Conservation (phyloP, 1,284 basidiomycete genomes). For the Rugosomyces carneus region DNA sequence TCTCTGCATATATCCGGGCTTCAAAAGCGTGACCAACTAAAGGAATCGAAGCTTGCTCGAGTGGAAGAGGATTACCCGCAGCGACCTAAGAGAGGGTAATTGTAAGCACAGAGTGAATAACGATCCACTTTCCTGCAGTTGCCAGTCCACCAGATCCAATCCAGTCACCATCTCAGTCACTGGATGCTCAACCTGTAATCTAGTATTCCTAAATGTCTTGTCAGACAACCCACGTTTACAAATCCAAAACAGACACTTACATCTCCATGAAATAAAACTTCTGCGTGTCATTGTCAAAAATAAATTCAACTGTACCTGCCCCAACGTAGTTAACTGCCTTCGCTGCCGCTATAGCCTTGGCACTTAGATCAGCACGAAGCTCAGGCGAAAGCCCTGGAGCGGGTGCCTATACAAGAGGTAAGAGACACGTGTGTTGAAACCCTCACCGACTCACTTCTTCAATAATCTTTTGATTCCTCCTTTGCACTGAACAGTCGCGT, state of each 20-base stretch:
- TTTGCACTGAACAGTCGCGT: constrained; percentile 90
- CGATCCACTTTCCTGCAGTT: constrained; percentile 58
- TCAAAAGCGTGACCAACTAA: constrained; percentile 92
- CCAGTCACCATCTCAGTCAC: constrained; percentile 95
- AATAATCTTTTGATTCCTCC: constrained; percentile 93
- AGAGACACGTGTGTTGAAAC: neutral
- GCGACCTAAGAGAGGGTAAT: constrained; percentile 51
- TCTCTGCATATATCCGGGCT: constrained; percentile 95
- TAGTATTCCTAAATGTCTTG: constrained; percentile 66
- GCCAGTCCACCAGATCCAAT: constrained; percentile 91
- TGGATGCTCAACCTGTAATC: constrained; percentile 91
- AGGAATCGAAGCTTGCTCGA: constrained; percentile 72
- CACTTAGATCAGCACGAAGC: constrained; percentile 74
- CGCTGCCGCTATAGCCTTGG: constrained; percentile 88
- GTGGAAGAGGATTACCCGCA: constrained; percentile 79
- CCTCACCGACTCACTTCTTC: constrained; percentile 57
- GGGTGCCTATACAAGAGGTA: constrained; percentile 56
- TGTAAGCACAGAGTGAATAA: neutral
- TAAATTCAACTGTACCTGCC: constrained; percentile 91
- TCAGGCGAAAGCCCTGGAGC: constrained; percentile 80
- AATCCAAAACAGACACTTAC: constrained; percentile 35
- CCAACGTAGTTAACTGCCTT: constrained; percentile 88
- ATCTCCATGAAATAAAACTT: constrained; percentile 94
- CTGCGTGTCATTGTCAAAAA: constrained; percentile 83
- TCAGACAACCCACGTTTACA: constrained; percentile 1